These are phyloP conservation scores for Camellia sinensis DNA, from an alignment of 148 eudicot species.

Conservation along the genomic window DNA sequence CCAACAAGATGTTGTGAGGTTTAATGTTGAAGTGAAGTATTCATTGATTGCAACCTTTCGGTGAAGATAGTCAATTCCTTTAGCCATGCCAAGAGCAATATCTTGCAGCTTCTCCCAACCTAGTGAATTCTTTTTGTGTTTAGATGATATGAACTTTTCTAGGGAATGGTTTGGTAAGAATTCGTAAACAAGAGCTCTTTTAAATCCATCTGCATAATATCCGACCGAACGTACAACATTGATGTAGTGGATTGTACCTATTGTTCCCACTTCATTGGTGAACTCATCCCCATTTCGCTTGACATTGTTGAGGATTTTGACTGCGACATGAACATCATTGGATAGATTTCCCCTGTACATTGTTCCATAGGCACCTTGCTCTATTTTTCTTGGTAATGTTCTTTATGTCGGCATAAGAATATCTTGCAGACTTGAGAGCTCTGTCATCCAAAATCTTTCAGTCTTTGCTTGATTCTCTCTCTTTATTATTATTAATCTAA, in stretches of 20 bases:
- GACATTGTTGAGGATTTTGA: conserved; percentile 23
- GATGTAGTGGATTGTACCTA: not conserved
- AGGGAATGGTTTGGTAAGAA: conserved; percentile 24
- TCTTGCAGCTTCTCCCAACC: conserved; percentile 33
- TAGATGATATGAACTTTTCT: conserved; percentile 13
- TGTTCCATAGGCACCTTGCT: conserved; percentile 25
- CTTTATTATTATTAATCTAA: conserved; percentile 1
- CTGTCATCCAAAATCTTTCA: conserved; percentile 18
- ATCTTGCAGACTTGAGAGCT: conserved; percentile 23
- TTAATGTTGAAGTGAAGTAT: conserved; percentile 30
- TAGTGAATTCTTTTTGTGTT: not conserved
- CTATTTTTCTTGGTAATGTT: conserved; percentile 13
- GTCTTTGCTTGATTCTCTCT: not conserved
- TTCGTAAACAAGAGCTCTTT: conserved; percentile 25
- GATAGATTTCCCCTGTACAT: conserved; percentile 30
- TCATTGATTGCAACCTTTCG: conserved; percentile 23
- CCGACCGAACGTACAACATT: conserved; percentile 32
- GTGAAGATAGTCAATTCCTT: conserved; percentile 25
- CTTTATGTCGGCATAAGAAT: conserved; percentile 19
- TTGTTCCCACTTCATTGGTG: conserved; percentile 22
- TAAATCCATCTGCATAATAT: conserved; percentile 28
- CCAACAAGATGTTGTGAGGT: conserved; percentile 23
- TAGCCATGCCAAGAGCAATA: conserved; percentile 24
- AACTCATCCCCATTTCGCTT: conserved; percentile 25
- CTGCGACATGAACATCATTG: conserved; percentile 25